These are phyloP conservation scores for Cladophialophora chaetospira DNA, from an alignment of 2,329 filamentous ascomycete genomes.

Conservation along the genomic window DNA sequence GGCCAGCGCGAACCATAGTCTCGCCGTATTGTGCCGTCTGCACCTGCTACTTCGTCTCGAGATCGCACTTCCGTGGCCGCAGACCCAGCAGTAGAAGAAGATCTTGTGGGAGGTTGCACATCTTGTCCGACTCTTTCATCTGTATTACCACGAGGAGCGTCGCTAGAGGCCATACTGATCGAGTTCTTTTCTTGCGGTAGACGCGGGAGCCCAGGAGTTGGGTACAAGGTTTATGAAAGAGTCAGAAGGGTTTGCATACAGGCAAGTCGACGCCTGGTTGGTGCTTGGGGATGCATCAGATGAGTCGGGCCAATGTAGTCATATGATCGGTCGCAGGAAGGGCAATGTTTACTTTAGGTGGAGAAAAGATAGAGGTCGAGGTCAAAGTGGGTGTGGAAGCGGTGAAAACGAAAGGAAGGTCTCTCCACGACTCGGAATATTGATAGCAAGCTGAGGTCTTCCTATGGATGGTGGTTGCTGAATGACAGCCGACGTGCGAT, in stretches of 20 bases:
- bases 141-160: slow-evolving; percentile 14
- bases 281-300: slow-evolving; percentile 19
- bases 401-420: neutral
- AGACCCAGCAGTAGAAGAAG: slow-evolving; percentile 1
- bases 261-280: slow-evolving; percentile 10
- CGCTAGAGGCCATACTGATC: slow-evolving; percentile 22
- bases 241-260: neutral
- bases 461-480: neutral
- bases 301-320: slow-evolving; percentile 8
- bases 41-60: slow-evolving; percentile 2
- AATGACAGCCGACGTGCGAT: neutral
- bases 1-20: slow-evolving; percentile 22
- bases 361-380: neutral
- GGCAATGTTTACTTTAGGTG: slow-evolving; percentile 4
- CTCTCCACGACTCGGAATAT: neutral
- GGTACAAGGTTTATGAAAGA: neutral
- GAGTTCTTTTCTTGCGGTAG: too few relatives aligned
- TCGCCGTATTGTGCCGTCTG: slow-evolving; percentile 18
- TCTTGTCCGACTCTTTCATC: slow-evolving; percentile 14
- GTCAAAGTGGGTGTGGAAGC: neutral
- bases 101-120: slow-evolving; percentile 5
- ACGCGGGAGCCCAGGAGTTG: too few relatives aligned
- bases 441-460: slow-evolving; percentile 3
- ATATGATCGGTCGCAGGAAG: slow-evolving; percentile 14
- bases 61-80: neutral